phyloP scores from a whole-genome alignment of 2,329 filamentous ascomycete genomes.

The Penicillium janthinellum region DNA sequence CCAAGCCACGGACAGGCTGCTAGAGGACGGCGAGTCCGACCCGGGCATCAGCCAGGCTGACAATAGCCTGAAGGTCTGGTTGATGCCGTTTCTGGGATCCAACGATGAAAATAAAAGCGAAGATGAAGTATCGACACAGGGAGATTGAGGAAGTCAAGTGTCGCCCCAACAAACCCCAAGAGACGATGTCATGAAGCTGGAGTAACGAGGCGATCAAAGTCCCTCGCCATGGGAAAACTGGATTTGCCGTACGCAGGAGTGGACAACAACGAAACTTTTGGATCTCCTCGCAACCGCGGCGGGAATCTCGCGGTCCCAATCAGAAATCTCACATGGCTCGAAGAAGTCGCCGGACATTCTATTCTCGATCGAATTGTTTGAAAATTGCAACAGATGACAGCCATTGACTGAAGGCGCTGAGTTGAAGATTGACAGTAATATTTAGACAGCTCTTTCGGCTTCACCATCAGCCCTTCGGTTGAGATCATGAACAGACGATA shows the following conservation, averaged over 20 bases:
- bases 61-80: slow-evolving; percentile 47
- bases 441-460: too few species aligned
- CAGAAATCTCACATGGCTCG: neutral
- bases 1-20: slow-evolving; percentile 21
- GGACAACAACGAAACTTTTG: neutral
- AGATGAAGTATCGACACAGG: neutral
- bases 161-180: neutral
- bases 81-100: slow-evolving; percentile 29
- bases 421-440: too few species aligned
- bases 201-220: neutral
- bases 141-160: neutral
- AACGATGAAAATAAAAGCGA: neutral
- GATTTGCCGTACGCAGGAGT: neutral
- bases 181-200: neutral
- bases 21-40: slow-evolving; percentile 13
- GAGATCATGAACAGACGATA: neutral
- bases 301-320: neutral
- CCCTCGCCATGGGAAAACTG: neutral
- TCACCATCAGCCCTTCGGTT: too few species aligned
- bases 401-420: neutral
- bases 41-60: slow-evolving; percentile 23
- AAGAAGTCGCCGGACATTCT: neutral
- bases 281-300: neutral
- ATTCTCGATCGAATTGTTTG: neutral
- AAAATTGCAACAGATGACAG: neutral